phyloP scores from a whole-genome alignment of 768 basidiomycete species.

The Coprinellus aureogranulatus region DNA sequence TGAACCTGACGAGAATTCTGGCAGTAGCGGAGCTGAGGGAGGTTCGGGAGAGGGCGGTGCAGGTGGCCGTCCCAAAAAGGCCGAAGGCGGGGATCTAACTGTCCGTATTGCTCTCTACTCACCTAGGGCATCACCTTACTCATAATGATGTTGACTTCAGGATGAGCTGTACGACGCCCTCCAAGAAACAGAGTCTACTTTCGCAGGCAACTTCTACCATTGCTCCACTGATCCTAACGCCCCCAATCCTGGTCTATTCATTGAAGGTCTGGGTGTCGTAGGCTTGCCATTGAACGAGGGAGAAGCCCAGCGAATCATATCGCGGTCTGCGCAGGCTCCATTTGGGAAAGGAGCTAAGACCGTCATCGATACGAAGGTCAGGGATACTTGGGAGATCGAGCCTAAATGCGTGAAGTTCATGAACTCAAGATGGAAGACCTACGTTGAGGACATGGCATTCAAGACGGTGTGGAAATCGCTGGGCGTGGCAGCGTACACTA shows the following conservation, averaged over 20 bases:
- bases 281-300: neutral
- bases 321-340: neutral
- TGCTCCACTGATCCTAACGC: neutral
- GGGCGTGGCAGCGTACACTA: slow-evolving; percentile 26
- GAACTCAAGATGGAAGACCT: slow-evolving; percentile 39
- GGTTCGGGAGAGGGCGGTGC: too few relatives aligned
- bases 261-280: neutral
- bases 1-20: too few relatives aligned
- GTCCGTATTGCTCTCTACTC: too few relatives aligned
- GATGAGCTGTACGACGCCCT: neutral
- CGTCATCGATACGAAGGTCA: slow-evolving; percentile 12
- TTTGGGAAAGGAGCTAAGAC: neutral
- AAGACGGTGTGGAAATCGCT: slow-evolving; percentile 27
- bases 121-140: too few relatives aligned
- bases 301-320: neutral
- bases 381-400: slow-evolving; percentile 48
- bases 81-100: too few relatives aligned
- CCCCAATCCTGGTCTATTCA: slow-evolving; percentile 3
- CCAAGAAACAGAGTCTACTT: neutral
- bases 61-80: too few relatives aligned
- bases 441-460: slow-evolving; percentile 25
- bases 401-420: slow-evolving; percentile 31
- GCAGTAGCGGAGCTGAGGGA: too few relatives aligned
- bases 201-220: neutral
- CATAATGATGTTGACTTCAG: too few relatives aligned